These are phyloP conservation scores for Lagenaria siceraria DNA, from an alignment of 306 rosid species.

Conservation along the genomic window DNA sequence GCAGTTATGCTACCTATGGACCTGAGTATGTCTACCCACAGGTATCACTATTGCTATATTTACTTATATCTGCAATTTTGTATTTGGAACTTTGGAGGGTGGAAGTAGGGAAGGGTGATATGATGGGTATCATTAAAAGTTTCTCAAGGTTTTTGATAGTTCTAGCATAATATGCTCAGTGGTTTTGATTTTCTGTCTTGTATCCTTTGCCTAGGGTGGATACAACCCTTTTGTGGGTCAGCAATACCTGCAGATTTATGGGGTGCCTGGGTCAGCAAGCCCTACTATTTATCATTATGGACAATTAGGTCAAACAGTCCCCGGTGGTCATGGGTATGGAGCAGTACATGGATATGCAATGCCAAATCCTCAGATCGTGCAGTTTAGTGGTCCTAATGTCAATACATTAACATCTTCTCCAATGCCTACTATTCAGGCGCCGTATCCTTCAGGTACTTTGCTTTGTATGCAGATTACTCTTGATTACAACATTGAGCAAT, in stretches of 20 bases:
- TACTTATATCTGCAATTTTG: constrained; percentile 8
- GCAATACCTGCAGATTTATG: constrained; percentile 79
- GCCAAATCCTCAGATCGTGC: constrained; percentile 74
- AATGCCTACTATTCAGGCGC: constrained; percentile 66
- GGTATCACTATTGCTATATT: constrained; percentile 27
- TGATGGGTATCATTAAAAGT: background rate
- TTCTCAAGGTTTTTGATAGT: background rate
- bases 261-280: constrained; percentile 65
- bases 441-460: constrained; percentile 62
- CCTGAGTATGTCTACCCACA: constrained; percentile 73
- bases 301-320: constrained; percentile 65
- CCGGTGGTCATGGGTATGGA: constrained; percentile 66
- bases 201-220: constrained; percentile 34
- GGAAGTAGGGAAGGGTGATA: constrained; percentile 2
- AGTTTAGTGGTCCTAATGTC: constrained; percentile 67
- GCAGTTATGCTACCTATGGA: constrained; percentile 85
- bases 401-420: constrained; percentile 63
- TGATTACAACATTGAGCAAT: background rate
- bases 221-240: constrained; percentile 67
- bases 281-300: constrained; percentile 65
- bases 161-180: constrained; percentile 2
- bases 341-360: constrained; percentile 63
- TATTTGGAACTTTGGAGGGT: background rate
- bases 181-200: constrained; percentile 5
- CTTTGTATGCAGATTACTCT: constrained; percentile 4